Conservation (phyloP, 1,139 yeast genomes). For the Sugiyamaella pinicola region DNA sequence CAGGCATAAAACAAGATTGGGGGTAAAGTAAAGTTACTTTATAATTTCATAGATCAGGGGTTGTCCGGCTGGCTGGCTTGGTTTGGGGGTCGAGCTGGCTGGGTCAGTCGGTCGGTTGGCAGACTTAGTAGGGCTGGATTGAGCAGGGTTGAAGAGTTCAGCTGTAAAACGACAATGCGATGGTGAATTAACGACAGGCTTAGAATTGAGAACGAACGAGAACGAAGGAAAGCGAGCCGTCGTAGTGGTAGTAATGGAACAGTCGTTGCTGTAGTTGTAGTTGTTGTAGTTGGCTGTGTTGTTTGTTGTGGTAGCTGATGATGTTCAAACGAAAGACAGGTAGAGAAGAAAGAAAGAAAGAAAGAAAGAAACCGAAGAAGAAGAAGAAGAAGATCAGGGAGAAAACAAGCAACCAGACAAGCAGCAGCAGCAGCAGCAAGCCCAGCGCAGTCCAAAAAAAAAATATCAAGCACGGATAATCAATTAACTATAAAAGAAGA, state of each 20-base stretch:
- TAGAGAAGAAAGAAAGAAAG: neutral
- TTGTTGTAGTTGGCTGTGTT: too few relatives aligned
- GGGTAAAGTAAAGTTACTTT: neutral
- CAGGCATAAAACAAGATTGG: neutral
- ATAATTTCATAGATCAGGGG: neutral
- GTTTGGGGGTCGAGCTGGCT: too few relatives aligned
- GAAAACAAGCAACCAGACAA: slow-evolving; percentile 1
- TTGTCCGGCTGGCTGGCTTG: too few relatives aligned
- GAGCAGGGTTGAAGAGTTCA: too few relatives aligned
- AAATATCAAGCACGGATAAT: slow-evolving; percentile 13
- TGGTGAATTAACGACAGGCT: too few relatives aligned
- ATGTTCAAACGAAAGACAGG: too few relatives aligned
- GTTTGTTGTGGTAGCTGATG: too few relatives aligned
- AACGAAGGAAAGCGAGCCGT: neutral
- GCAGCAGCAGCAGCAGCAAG: slow-evolving; percentile 5
- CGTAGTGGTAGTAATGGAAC: neutral
- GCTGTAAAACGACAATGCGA: too few relatives aligned
- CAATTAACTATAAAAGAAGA: slow-evolving; percentile 1
- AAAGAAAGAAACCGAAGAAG: neutral
- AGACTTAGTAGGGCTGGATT: neutral
- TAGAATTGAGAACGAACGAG: neutral
- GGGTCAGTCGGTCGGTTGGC: neutral
- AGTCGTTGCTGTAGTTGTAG: neutral
- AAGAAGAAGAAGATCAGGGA: neutral
- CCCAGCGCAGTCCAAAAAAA: neutral